Evolutionary conservation across 2,329 filamentous ascomycete species (phyloP), one percentile per base, ranked within the genome.

Genomic region (Fonsecaea pedrosoi): DNA sequence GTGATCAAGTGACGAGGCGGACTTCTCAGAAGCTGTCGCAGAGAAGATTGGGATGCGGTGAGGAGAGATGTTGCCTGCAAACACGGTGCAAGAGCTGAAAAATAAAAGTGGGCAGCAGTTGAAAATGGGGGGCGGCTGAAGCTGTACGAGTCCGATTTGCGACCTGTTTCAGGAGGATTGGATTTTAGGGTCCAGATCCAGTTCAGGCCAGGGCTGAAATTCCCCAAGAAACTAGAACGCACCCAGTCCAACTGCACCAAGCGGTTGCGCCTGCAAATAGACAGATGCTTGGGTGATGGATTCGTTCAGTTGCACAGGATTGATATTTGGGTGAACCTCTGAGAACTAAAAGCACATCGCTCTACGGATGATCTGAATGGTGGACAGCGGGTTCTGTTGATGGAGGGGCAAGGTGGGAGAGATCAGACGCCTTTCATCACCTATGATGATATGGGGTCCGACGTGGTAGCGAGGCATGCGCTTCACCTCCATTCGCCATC

Each of bases 81-180:
- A 40, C 32, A 56, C 32, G 53, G 55, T 21, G 54, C 65, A 42
- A 55, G 66, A 59, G 55, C 57, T 66, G 48, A 65, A 62, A 61
- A 54, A 42, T 65, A 54, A 66, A 67, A 60, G 42, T 32, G 37
- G 48, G 35, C 42, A 60, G 10, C 45, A 65, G 35, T 56, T 50
- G 45, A 50, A 50, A 25, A 50, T 62, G 42, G 66, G 66, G 66
- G 67, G 67, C 63, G 62, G 67, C 63, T 66, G 66, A 68, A 45
- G 63, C 60, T 63, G 62, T 61, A 62, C 55, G 50, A 50, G 48
- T 58, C 40, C 25, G 30, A 56, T 58, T 60, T 45, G 35, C 54
- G 30, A 55, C 30, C 63, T 60, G 57, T 45, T 21, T 54, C 35
- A 56, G 57, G 32, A 66, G 64, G 40, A 66, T 35, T 56, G 35